Evolutionary conservation across 2,329 filamentous ascomycete species (phyloP).

Genomic region (Colletotrichum ledebouriae): DNA sequence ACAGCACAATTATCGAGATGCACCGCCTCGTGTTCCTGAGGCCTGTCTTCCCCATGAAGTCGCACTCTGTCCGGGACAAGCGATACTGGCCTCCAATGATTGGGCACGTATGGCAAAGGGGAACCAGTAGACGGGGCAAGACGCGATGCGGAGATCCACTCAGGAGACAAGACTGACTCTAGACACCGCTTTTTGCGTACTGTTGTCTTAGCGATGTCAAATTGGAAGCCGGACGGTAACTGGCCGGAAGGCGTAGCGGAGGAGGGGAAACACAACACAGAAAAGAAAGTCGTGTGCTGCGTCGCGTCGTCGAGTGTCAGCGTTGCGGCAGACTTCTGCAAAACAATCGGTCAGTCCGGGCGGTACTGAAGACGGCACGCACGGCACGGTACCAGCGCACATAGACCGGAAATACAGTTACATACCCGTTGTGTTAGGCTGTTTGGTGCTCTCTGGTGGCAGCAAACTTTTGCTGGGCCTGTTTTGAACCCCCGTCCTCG

Average conservation of each 20-base stretch:
- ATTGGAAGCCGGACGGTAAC: conserved; percentile 1
- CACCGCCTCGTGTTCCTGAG: neutral
- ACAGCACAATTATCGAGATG: conserved; percentile 5
- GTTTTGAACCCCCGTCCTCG: conserved; percentile 10
- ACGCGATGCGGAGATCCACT: conserved; percentile 33
- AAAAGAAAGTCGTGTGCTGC: conserved; percentile 3
- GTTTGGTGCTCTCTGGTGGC: neutral
- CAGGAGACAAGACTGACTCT: conserved; percentile 27
- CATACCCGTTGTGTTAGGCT: neutral
- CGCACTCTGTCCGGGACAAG: conserved; percentile 22
- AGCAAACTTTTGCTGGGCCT: conserved; percentile 10
- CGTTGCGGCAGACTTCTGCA: too few species aligned
- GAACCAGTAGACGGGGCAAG: conserved; percentile 5
- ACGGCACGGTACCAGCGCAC: conserved; percentile 3
- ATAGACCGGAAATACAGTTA: conserved; percentile 3
- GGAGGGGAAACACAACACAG: conserved; percentile 3
- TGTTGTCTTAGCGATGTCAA: neutral
- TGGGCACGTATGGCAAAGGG: conserved; percentile 20
- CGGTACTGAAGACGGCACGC: neutral
- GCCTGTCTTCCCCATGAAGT: conserved; percentile 9
- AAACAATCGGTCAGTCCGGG: neutral
- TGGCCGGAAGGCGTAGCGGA: neutral
- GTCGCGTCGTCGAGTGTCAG: neutral
- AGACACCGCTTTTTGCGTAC: conserved; percentile 37
- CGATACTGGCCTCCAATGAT: conserved; percentile 3